Percentiles rank a stretch among this genome's conserved stretches.
phyloP scores from a whole-genome alignment of 345 rosid species.

The Bretschneidera sinensis region DNA sequence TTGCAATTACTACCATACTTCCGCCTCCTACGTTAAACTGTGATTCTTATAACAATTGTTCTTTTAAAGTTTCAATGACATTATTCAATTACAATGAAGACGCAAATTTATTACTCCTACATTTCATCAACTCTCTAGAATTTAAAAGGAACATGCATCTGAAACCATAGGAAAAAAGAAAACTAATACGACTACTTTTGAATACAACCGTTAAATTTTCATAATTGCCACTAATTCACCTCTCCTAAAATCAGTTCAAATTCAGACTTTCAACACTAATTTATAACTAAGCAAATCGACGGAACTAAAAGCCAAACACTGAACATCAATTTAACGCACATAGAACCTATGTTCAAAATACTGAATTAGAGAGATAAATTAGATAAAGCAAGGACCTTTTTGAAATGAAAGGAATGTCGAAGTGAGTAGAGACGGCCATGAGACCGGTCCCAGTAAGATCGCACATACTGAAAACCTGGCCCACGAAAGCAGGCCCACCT shows the following conservation, averaged over 20 bases:
- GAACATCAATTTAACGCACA: no score
- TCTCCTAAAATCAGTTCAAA: no score
- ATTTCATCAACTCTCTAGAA: neutral
- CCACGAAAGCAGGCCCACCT: conserved; percentile 94
- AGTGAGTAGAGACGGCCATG: conserved; percentile 93
- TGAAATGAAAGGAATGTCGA: conserved; percentile 83
- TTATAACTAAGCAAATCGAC: no score
- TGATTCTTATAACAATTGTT: no score
- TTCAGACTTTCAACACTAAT: no score
- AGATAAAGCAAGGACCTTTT: conserved; percentile 41
- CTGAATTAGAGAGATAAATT: neutral
- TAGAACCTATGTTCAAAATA: neutral
- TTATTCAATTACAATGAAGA: no score
- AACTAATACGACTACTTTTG: neutral
- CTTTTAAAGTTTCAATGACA: no score
- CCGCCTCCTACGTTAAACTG: no score
- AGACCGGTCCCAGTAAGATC: conserved; percentile 96
- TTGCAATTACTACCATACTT: no score
- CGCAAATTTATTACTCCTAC: no score
- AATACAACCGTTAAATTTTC: neutral
- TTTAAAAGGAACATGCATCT: neutral
- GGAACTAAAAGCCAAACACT: no score
- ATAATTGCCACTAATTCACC: neutral
- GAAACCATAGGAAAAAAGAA: neutral
- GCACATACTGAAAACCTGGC: conserved; percentile 97